These are phyloP conservation scores for Chamaecrista fasciculata DNA, from an alignment of 306 rosid species.

Conservation along the genomic window DNA sequence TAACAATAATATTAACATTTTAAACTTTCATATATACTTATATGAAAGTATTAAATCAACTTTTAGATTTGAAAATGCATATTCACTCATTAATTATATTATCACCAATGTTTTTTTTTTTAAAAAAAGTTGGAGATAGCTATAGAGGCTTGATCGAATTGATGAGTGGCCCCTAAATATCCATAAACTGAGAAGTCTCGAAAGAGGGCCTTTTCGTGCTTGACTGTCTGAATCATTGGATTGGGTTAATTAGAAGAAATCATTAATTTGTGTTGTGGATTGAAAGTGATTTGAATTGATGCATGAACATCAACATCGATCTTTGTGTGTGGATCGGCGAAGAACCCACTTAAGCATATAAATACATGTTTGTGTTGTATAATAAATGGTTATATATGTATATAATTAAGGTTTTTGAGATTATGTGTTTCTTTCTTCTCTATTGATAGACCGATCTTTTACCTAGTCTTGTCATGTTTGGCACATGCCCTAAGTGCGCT, in stretches of 20 bases:
- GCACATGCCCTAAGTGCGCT: slow-evolving; percentile 26
- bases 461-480: slow-evolving; percentile 27
- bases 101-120: too few relatives aligned
- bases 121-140: too few relatives aligned
- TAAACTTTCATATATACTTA: too few relatives aligned
- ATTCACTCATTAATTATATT: too few relatives aligned
- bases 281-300: neutral
- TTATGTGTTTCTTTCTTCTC: neutral
- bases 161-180: slow-evolving; percentile 3
- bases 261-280: neutral
- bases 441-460: neutral
- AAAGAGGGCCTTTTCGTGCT: neutral
- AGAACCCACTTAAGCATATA: neutral
- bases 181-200: too few relatives aligned
- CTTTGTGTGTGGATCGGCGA: neutral
- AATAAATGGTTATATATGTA: too few relatives aligned
- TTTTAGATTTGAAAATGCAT: too few relatives aligned
- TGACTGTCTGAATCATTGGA: neutral
- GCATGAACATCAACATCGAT: too few relatives aligned
- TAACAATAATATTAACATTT: too few relatives aligned
- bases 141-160: neutral
- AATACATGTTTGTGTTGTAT: too few relatives aligned
- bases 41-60: too few relatives aligned
- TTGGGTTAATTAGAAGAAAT: neutral
- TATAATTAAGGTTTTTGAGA: neutral